Evolutionary conservation across 345 rosid species (phyloP), one percentile per base, ranked within the genome.

Genomic region (Eucalyptus cloeziana): DNA sequence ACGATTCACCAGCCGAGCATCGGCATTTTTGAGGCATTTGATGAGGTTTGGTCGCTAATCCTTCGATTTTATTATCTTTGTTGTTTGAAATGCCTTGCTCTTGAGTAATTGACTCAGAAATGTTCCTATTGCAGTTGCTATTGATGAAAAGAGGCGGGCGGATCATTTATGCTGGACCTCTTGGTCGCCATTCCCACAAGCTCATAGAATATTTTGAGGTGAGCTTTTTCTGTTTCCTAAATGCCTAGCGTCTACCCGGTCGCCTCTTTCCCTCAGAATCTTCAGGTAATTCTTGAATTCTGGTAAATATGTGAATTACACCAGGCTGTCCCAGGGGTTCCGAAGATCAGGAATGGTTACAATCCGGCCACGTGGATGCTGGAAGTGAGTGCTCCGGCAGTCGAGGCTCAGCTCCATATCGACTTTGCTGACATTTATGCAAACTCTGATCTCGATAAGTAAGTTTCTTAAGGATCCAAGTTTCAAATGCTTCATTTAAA

Each of bases 341-440:
- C 93, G 3, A 94, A 93, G 93, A 95, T 96, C 86, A 93, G 86
- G 51, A 94, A 93, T 7, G 96, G 97, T 67, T 90, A 92, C 89
- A 96, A 96, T 91, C 98, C 96, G 27, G 99, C 99, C 19, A 94
- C 96, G 45, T 96, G 99, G 99, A 96, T 96, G 99, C 96, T 96
- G 86, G 99, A 96, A 27, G 86, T 90, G 44, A 89, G 47, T 27
- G 27, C 89, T 58, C 7, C 51, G 0, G 24, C 60, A 62, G 54
- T 56, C 4, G 90, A 90, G 51, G 76, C 86, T 56, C 88, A 81
- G 31, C 87, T 90, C 7, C 45, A 40, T 13, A 43, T 87, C 3
- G 88, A 90, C 52, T 89, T 90, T 7, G 89, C 80, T 31, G 80
- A 69, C 19, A 33, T 69, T 17, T 69, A 69, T 11, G 43, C 49